Base-by-base conservation (phyloP, 352 stramenopile genomes). In the Lagenidium giganteum region DNA sequence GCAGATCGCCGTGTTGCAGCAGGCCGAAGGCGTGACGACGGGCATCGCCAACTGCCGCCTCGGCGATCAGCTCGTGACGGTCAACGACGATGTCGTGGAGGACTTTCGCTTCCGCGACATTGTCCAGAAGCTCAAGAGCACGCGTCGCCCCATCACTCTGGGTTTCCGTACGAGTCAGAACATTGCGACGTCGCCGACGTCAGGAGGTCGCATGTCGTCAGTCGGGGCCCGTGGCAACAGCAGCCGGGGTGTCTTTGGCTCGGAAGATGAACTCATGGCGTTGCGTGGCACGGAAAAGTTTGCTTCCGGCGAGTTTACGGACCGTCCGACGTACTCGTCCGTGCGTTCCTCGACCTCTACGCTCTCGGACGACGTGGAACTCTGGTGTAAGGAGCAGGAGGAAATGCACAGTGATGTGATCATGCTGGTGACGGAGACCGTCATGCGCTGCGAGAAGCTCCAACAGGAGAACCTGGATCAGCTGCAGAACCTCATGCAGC, bases 351-450 rank as follows among this genome's bases (percentile, higher is more conserved):
- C 64, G 18, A 65, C 67, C 8, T 78, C 64, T n/a, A 83, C 70
- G 16, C 41, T 87, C 14, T 83, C 77, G n/a, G 77, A 90, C 40
- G 80, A 90, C 32, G 54, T 93, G 20, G 77, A 93, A 48, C 35
- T 73, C 7, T 93, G 76, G 63, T 85, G 74, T 47, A 75, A 73
- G 32, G 74, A 87, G 40, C 80, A 93, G 49, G 80, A 93, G 45
- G 80, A 89, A 43, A 88, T 93, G 80, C 80, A 93, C 58, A 86
- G 70, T 44, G 74, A 74, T 21, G 73, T 89, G 33, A 76, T 93
- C 36, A 60, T 90, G 49, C 56, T 93, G 39, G 47, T 93, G 5
- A 93, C 80, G 4, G 80, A 93, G 56, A 93, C 80, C 4, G 66
- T 90, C 33, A 63, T 88, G 63, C 70, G 75, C 22, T 93, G 80